Evolutionary conservation across 257 asterid genomes (phyloP).

Genomic region (Gardenia jasminoides): DNA sequence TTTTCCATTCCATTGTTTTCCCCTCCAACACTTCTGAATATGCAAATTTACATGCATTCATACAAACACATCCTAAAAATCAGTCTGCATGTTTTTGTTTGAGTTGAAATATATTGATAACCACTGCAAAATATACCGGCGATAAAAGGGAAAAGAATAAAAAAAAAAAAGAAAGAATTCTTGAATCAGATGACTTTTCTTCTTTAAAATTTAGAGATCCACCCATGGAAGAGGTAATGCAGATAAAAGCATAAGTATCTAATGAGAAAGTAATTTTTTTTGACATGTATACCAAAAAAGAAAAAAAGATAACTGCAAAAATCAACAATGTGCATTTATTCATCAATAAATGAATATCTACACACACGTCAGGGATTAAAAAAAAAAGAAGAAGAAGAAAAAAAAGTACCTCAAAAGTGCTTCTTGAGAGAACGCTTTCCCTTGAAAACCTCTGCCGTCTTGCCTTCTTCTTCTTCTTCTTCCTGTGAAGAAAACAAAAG

Average conservation of each 20-base stretch:
- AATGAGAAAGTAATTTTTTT: too few species aligned
- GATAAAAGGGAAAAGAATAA: not conserved
- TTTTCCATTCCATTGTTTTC: not conserved
- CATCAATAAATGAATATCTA: not conserved
- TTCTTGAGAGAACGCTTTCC: not conserved
- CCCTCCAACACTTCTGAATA: not conserved
- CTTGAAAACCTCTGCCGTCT: not conserved
- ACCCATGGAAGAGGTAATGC: not conserved
- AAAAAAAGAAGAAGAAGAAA: too few species aligned
- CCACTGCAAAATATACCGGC: too few species aligned
- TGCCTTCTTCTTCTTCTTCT: not conserved
- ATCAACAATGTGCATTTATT: not conserved
- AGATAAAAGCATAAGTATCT: not conserved
- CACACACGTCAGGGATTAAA: not conserved
- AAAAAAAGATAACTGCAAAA: not conserved
- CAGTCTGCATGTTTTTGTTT: too few species aligned
- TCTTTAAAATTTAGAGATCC: not conserved
- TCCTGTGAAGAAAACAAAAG: not conserved
- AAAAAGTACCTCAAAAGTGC: slow-evolving; percentile 2
- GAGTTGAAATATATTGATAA: too few species aligned
- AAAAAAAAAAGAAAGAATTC: not conserved
- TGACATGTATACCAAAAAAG: not conserved
- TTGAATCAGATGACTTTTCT: not conserved
- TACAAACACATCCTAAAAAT: too few species aligned
- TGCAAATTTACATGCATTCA: too few species aligned